Conservation (phyloP, 1,139 yeast species). For the Hanseniaspora uvarum region DNA sequence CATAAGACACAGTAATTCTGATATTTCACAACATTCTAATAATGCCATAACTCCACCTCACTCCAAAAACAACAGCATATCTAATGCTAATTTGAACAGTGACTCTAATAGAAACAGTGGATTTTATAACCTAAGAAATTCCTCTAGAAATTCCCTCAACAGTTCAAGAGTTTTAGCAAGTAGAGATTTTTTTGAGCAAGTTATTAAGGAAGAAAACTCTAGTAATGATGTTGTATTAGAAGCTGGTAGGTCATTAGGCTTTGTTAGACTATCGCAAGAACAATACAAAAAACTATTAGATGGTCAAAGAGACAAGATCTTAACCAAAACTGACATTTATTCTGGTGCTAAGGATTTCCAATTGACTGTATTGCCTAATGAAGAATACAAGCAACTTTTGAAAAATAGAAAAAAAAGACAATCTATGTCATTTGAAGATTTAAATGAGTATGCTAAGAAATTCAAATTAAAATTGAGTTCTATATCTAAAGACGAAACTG, state of each 20-base stretch:
- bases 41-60: constrained; percentile 21
- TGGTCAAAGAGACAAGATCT: constrained; percentile 27
- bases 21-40: constrained; percentile 14
- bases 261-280: constrained; percentile 31
- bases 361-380: constrained; percentile 30
- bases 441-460: constrained; percentile 25
- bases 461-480: constrained; percentile 26
- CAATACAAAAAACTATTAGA: constrained; percentile 30
- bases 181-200: constrained; percentile 31
- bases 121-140: constrained; percentile 10
- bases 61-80: not conserved
- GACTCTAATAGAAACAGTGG: constrained; percentile 13
- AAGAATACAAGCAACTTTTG: constrained; percentile 28
- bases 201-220: constrained; percentile 28
- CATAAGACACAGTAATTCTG: constrained; percentile 20
- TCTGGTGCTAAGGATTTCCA: constrained; percentile 30
- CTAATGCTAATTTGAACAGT: not conserved
- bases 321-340: constrained; percentile 32
- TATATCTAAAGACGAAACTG: not conserved
- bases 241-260: constrained; percentile 32
- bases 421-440: constrained; percentile 27
- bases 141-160: constrained; percentile 7
- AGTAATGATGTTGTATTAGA: constrained; percentile 29
- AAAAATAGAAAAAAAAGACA: constrained; percentile 24
- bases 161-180: constrained; percentile 29